These are phyloP conservation scores for Cyberlindnera lachancei DNA, from an alignment of 805 yeast species.

Conservation along the genomic window DNA sequence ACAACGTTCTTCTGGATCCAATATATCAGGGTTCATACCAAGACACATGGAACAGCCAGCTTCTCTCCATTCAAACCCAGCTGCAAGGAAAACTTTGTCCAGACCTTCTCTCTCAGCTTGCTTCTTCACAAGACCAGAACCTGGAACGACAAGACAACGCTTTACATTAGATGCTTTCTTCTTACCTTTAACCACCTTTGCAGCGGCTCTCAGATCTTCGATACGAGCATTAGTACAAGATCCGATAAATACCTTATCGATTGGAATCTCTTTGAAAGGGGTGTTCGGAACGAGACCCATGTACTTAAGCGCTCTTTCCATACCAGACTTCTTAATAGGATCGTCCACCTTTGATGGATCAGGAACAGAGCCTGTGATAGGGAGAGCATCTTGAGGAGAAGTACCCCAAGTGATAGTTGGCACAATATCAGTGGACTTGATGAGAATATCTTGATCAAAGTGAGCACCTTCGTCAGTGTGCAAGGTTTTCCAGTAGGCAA, in stretches of 20 bases:
- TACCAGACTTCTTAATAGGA: constrained; percentile 70
- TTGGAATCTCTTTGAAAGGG: constrained; percentile 61
- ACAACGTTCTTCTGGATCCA: constrained; percentile 93
- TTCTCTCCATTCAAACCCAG: constrained; percentile 98
- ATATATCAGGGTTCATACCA: constrained; percentile 98
- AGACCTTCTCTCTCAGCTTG: constrained; percentile 96
- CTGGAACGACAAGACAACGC: constrained; percentile 90
- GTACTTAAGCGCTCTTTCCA: constrained; percentile 86
- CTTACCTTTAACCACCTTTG: constrained; percentile 84
- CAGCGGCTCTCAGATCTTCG: constrained; percentile 95
- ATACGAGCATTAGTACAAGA: constrained; percentile 97
- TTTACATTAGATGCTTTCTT: constrained; percentile 76
- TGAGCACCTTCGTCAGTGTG: constrained; percentile 84
- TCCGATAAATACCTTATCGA: constrained; percentile 96
- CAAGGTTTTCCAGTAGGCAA: constrained; percentile 83
- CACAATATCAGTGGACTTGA: constrained; percentile 76
- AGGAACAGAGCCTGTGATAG: constrained; percentile 85
- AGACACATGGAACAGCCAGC: constrained; percentile 99
- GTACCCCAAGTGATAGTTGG: constrained; percentile 99
- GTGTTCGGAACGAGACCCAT: constrained; percentile 87
- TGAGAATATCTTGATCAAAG: constrained; percentile 76
- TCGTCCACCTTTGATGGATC: constrained; percentile 73
- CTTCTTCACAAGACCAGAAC: constrained; percentile 88
- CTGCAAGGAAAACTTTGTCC: constrained; percentile 80
- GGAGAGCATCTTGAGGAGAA: constrained; percentile 97